Base-by-base conservation (phyloP, 768 basidiomycete genomes). In the Termitomyces sp. region DNA sequence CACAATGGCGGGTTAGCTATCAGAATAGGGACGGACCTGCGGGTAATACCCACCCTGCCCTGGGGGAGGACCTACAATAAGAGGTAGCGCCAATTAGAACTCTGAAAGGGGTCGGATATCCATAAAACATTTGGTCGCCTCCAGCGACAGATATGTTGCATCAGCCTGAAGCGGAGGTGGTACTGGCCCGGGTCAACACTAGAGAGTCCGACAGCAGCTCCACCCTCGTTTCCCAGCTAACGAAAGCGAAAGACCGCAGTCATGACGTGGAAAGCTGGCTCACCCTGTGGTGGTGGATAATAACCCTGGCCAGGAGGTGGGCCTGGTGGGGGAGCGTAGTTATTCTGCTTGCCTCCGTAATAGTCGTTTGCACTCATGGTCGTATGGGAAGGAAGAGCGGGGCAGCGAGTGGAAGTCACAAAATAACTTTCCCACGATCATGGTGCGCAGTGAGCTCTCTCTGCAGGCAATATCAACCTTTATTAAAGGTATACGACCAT, bases 281-380 rank as follows among this genome's bases (percentile, higher is more conserved):
- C 27, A 60, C 56, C 54, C 29, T 56, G 54, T 39, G 54, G 54
- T 39, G 54, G 54, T 22, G 54, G 54, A 45, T 39, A 56, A 51
- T 57, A 39, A 22, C 49, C 56, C 64, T 56, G 58, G 63, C 70
- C 73, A 63, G 70, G 68, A 48, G 75, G 75, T 25, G 74, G 73
- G 31, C 71, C 72, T 47, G 72, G 71, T 10, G 80, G 81, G 13
- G 80, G 81, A 54, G 81, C 82, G 63, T 84, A 82, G 39, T 80
- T 80, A 39, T 76, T 71, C 58, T 76, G 76, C 56, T 80, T 77
- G 40, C 74, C 73, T 48, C 72, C 72, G 70, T 89, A 90, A 63
- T 88, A 91, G 62, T 90, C 88, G 70, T 85, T 83, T 65, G 83
- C 86, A 57, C 88, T 85, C 89, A 88, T 86, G 60, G 54, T 61